A percentile compares a stretch with the other conserved stretches of the same genome.
Conservation (phyloP, 148 eudicot genomes). For the Rhododendron ovatum region DNA sequence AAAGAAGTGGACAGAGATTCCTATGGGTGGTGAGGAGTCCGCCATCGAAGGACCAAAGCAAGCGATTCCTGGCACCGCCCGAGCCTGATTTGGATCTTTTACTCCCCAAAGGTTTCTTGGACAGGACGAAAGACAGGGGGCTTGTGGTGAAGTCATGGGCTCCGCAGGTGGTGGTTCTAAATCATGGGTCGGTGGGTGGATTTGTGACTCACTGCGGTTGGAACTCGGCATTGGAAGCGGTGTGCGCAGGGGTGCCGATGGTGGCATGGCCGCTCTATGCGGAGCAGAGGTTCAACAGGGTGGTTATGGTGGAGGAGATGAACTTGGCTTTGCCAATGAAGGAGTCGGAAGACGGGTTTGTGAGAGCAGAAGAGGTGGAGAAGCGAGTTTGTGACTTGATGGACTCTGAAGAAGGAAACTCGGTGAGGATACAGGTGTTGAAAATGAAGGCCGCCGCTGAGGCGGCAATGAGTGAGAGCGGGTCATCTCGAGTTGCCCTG, state of each 20-base stretch:
- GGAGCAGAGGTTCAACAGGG: slow-evolving; percentile 42
- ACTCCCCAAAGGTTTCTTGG: slow-evolving; percentile 50
- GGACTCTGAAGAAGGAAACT: slow-evolving; percentile 24
- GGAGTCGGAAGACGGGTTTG: slow-evolving; percentile 32
- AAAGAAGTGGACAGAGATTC: slow-evolving; percentile 45
- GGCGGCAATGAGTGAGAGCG: slow-evolving; percentile 18
- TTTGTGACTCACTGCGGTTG: slow-evolving; percentile 69
- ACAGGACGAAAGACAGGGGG: slow-evolving; percentile 37
- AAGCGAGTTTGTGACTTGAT: slow-evolving; percentile 34
- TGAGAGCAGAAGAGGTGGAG: slow-evolving; percentile 35
- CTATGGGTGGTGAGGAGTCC: slow-evolving; percentile 58
- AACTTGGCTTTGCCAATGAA: slow-evolving; percentile 29
- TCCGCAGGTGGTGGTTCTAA: slow-evolving; percentile 39
- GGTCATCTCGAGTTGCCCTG: slow-evolving; percentile 26
- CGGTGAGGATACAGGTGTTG: slow-evolving; percentile 18
- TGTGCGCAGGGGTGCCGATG: slow-evolving; percentile 44
- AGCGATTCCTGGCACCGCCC: slow-evolving; percentile 10
- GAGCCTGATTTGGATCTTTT: slow-evolving; percentile 33
- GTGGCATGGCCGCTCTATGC: slow-evolving; percentile 54
- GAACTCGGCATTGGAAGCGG: slow-evolving; percentile 51
- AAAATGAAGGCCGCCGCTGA: slow-evolving; percentile 15
- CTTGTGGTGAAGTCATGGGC: slow-evolving; percentile 60
- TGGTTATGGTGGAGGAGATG: slow-evolving; percentile 36
- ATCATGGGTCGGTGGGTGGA: slow-evolving; percentile 26
- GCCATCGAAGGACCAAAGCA: slow-evolving; percentile 16